These are phyloP conservation scores for Colletotrichum spinosum DNA, from an alignment of 2,329 filamentous ascomycete species.

Conservation along the genomic window DNA sequence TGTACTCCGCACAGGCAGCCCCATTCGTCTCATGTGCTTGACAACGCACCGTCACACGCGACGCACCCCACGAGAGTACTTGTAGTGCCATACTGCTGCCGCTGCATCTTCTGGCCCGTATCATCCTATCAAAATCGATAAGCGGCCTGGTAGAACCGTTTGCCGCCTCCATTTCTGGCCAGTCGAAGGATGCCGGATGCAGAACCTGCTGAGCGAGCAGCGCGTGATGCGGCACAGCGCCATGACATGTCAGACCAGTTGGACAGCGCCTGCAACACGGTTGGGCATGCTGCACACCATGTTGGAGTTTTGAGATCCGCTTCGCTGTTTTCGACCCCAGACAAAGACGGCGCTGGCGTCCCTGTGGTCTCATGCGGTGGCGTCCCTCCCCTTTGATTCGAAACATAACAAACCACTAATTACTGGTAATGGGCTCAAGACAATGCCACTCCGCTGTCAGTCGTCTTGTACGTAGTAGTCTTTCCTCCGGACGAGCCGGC, in stretches of 20 bases:
- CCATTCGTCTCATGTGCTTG: constrained; percentile 30
- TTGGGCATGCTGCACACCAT: not conserved
- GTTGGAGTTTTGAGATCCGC: constrained; percentile 18
- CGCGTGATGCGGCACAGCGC: constrained; percentile 9
- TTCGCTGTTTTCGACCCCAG: constrained; percentile 32
- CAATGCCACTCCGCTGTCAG: constrained; percentile 19
- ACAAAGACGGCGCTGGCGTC: constrained; percentile 15
- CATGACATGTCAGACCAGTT: constrained; percentile 1
- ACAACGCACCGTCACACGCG: constrained; percentile 32
- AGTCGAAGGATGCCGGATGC: constrained; percentile 33
- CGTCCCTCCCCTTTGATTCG: constrained; percentile 24
- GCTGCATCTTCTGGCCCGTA: constrained; percentile 25
- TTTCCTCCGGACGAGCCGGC: constrained; percentile 20
- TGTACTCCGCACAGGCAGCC: constrained; percentile 15
- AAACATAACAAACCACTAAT: constrained; percentile 33
- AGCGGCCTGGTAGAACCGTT: constrained; percentile 11
- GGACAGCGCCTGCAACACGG: too few relatives aligned
- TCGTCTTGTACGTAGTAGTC: not conserved
- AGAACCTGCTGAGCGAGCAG: constrained; percentile 6
- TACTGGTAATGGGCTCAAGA: constrained; percentile 13
- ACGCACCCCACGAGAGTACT: not conserved
- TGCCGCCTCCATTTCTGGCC: constrained; percentile 33
- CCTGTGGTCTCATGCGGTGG: constrained; percentile 13
- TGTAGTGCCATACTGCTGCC: not conserved
- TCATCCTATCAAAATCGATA: constrained; percentile 27